These are phyloP conservation scores for Sergeia podlipaevii DNA, from an alignment of 208 protist genomes.

Conservation along the genomic window DNA sequence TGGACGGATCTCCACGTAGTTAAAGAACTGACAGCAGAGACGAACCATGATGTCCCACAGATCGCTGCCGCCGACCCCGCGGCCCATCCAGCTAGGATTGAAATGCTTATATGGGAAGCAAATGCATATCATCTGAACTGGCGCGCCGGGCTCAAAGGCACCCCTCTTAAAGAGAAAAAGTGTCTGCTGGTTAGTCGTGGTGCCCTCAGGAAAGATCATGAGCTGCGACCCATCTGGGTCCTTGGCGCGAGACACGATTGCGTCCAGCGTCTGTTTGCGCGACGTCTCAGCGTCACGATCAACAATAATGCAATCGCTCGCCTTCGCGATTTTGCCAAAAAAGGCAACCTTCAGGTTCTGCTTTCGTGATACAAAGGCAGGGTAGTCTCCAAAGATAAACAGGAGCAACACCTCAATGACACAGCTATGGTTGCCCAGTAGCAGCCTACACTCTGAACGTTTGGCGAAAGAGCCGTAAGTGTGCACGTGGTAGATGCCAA, in stretches of 20 bases:
- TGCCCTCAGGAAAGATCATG: conserved; percentile 90
- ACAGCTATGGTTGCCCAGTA: conserved; percentile 82
- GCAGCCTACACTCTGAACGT: conserved; percentile 50
- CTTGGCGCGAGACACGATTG: conserved; percentile 55
- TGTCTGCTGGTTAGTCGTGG: conserved; percentile 64
- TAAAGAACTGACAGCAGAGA: conserved; percentile 82
- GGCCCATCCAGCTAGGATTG: conserved; percentile 84
- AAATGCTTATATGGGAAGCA: conserved; percentile 84
- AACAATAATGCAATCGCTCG: conserved; percentile 64
- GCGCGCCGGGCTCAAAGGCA: conserved; percentile 77
- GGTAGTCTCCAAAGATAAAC: conserved; percentile 48
- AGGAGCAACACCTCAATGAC: conserved; percentile 72
- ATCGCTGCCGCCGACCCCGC: conserved; percentile 61
- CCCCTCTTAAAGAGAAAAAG: conserved; percentile 85
- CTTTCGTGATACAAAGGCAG: conserved; percentile 76
- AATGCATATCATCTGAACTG: conserved; percentile 88
- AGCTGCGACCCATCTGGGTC: conserved; percentile 51
- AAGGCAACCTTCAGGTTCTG: conserved; percentile 69
- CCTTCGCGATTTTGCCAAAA: conserved; percentile 43
- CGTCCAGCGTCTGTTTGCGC: conserved; percentile 35
- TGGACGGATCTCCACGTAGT: conserved; percentile 62
- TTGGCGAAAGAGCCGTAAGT: conserved; percentile 55
- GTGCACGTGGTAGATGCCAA: conserved; percentile 62
- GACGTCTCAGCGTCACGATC: conserved; percentile 63
- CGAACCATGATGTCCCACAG: conserved; percentile 62